Evolutionary conservation across 257 asterid species (phyloP).

Genomic region (Nicotiana attenuata): DNA sequence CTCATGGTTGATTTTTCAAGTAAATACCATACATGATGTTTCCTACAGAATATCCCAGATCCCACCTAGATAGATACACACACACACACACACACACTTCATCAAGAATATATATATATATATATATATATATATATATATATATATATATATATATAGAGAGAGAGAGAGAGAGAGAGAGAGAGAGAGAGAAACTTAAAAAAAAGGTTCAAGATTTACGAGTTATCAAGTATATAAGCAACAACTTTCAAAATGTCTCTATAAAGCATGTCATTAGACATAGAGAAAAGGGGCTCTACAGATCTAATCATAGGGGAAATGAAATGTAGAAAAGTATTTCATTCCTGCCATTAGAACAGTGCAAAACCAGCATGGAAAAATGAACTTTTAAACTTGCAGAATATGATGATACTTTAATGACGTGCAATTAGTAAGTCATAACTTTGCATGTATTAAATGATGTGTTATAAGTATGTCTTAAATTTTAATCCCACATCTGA

Average conservation of each 20-base stretch:
- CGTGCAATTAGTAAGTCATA: not conserved
- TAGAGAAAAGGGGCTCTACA: not conserved
- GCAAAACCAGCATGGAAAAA: not conserved
- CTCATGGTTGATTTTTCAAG: not conserved
- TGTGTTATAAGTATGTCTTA: not conserved
- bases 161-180: too few relatives aligned
- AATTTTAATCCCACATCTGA: not conserved
- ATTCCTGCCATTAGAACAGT: not conserved
- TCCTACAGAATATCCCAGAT: too few relatives aligned
- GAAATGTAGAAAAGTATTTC: not conserved
- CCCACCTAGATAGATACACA: too few relatives aligned
- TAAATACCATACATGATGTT: not conserved
- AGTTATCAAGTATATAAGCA: not conserved
- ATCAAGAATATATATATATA: too few relatives aligned
- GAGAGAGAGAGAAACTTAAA: too few relatives aligned
- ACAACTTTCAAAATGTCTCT: not conserved
- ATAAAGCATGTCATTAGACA: not conserved
- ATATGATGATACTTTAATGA: not conserved
- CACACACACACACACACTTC: too few relatives aligned
- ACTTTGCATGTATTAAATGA: not conserved
- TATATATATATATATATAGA: too few relatives aligned
- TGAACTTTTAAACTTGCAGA: not conserved
- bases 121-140: too few relatives aligned
- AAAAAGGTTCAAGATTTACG: not conserved
- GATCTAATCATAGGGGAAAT: not conserved